A percentile compares a stretch with the other conserved stretches of the same genome.
Conservation (phyloP, 1,139 yeast genomes). For the Saccharomyces hybrid region DNA sequence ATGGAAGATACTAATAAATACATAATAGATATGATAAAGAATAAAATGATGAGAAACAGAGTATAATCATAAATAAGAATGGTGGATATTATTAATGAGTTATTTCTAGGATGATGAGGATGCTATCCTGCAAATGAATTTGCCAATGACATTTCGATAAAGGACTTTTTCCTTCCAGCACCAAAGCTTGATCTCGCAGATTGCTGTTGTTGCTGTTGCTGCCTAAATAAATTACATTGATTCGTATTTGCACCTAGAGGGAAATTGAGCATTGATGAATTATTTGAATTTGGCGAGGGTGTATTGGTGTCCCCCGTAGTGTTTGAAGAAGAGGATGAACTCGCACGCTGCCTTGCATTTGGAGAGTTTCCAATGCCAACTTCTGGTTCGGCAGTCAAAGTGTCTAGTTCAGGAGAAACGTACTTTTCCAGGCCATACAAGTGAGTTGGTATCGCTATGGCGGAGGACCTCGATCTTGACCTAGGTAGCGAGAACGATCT, state of each 20-base stretch:
- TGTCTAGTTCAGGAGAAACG: conserved; percentile 3
- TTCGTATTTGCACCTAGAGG: neutral
- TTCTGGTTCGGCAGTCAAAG: neutral
- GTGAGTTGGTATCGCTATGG: conserved; percentile 4
- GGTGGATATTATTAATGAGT: neutral
- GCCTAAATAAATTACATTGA: neutral
- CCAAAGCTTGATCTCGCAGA: neutral
- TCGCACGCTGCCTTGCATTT: neutral
- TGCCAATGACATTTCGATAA: conserved; percentile 5
- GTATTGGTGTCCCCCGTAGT: neutral
- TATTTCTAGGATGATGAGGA: neutral
- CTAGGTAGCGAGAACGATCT: neutral
- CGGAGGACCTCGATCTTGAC: conserved; percentile 3
- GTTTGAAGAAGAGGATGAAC: neutral
- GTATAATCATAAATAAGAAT: neutral
- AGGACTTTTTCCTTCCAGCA: conserved; percentile 4
- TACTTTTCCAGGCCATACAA: conserved; percentile 2
- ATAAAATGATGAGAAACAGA: neutral
- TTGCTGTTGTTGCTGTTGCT: neutral
- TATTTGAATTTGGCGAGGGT: neutral
- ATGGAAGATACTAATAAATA: neutral
- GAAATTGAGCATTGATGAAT: neutral
- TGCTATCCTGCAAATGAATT: conserved; percentile 4
- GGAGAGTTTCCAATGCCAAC: neutral
- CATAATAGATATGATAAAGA: neutral